Percentiles rank a stretch among this genome's conserved stretches.
These are phyloP conservation scores for Elaeis guineensis DNA, from an alignment of 176 grass and related monocot species.

Conservation along the genomic window DNA sequence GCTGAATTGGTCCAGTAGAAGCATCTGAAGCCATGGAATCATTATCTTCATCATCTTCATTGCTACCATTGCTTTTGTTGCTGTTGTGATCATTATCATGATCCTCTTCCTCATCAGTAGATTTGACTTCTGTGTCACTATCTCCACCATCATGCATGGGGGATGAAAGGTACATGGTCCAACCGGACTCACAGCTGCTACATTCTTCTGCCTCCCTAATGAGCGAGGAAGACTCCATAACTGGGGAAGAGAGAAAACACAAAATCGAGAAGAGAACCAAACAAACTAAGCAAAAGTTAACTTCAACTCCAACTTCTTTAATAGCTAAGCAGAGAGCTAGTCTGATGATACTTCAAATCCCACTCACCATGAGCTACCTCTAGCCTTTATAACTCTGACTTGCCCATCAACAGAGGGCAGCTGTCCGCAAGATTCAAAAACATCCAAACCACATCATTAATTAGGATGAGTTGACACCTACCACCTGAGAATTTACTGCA, in stretches of 20 bases:
- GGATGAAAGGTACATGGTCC: slow-evolving; percentile 9
- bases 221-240: background rate
- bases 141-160: background rate
- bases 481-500: slow-evolving; percentile 4
- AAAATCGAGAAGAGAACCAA: background rate
- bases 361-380: no score
- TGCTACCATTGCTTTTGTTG: background rate
- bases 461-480: background rate
- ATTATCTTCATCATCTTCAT: background rate
- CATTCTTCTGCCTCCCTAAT: background rate
- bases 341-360: no score
- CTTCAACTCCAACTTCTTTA: no score
- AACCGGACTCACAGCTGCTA: slow-evolving; percentile 8
- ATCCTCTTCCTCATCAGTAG: background rate
- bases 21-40: slow-evolving; percentile 10
- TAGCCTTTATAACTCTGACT: no score
- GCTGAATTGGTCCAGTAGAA: background rate
- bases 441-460: background rate
- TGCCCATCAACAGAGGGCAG: no score
- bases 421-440: background rate
- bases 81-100: background rate
- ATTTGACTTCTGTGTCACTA: background rate
- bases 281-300: background rate
- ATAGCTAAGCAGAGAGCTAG: no score
- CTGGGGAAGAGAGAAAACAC: background rate